These are phyloP conservation scores for Candida pseudofarinosa DNA, from an alignment of 805 yeast genomes.

Conservation along the genomic window DNA sequence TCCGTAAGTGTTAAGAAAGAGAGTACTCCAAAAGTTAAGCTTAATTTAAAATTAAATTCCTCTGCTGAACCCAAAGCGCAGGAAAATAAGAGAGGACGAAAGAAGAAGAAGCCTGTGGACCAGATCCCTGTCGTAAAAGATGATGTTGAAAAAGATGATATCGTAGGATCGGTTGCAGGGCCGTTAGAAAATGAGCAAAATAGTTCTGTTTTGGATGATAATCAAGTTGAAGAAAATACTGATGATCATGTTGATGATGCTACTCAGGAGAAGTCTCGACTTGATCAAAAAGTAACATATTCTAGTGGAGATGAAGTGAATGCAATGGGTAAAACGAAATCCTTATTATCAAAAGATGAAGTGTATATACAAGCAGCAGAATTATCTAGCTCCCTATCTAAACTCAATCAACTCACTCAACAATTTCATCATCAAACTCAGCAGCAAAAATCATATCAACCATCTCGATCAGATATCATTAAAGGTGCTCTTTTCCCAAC, in stretches of 20 bases:
- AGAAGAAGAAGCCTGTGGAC: slow-evolving; percentile 14
- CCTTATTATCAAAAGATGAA: slow-evolving; percentile 23
- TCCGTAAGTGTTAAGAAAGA: slow-evolving; percentile 9
- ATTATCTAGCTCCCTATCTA: slow-evolving; percentile 27
- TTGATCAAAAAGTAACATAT: slow-evolving; percentile 12
- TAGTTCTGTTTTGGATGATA: background rate
- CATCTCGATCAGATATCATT: slow-evolving; percentile 21
- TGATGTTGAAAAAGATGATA: slow-evolving; percentile 11
- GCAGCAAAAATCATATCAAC: slow-evolving; percentile 7
- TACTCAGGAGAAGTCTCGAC: slow-evolving; percentile 3
- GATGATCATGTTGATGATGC: background rate
- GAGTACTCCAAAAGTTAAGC: slow-evolving; percentile 22
- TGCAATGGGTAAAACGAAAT: slow-evolving; percentile 26
- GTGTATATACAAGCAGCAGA: slow-evolving; percentile 35
- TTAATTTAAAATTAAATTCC: slow-evolving; percentile 21
- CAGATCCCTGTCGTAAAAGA: background rate
- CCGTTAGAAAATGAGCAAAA: slow-evolving; percentile 11
- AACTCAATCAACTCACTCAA: slow-evolving; percentile 9
- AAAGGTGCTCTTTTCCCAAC: slow-evolving; percentile 32
- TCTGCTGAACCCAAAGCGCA: slow-evolving; percentile 12
- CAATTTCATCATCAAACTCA: slow-evolving; percentile 12
- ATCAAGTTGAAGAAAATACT: slow-evolving; percentile 2
- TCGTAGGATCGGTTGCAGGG: slow-evolving; percentile 7
- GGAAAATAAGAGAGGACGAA: slow-evolving; percentile 13
- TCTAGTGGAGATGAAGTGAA: slow-evolving; percentile 8